Base-by-base conservation (phyloP, 2,329 filamentous ascomycete species). In the Pezicula neosporulosa region DNA sequence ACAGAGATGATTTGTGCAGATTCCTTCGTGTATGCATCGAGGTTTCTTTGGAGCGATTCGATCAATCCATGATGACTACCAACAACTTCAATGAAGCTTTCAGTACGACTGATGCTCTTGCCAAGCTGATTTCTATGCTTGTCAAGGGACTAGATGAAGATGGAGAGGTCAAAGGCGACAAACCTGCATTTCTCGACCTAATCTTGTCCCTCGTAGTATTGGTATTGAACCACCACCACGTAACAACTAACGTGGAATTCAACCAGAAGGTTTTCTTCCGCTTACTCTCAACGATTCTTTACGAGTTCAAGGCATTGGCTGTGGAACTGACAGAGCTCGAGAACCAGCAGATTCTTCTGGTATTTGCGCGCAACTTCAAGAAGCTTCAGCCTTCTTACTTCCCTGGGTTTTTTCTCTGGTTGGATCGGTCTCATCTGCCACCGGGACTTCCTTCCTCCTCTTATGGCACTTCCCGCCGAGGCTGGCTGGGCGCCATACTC, bases 221-320 rank as follows among this genome's bases (percentile, higher is more conserved):
- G 51, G 81, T 97, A 3, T 77, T 97, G 54, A 93, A 89, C 67
- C 85, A 94, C 60, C 90, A 97, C 66, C 87, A 95, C 63, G 79
- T 88, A 50, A 89, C 86, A 68, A 83, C 87, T 43, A 87, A 85
- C 4, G 91, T 96, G 49, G 80, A 78, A 37, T 92, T 96, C 74
- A 93, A 90, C 62, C 88, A 93, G 64, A 86, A 90, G 55, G 85
- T 95, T 28, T 97, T 97, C 76, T 94, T 92, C 80, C 85, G 93
- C 43, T 78, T 99, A 39, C 87, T 97, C 65, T 93, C 90, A 0
- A 81, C 87, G 62, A 78, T 97, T 44, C 77, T 99, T 4, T 89
- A 88, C 67, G 87, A 94, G 60, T 79, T 93, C 50, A 77, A 82
- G 27, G 65, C 74, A 44, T 73, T 81, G 44, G 78, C 78, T 12